phyloP scores from a whole-genome alignment of 176 grass and related monocot genomes.

The Dendrocalamus sinicus region DNA sequence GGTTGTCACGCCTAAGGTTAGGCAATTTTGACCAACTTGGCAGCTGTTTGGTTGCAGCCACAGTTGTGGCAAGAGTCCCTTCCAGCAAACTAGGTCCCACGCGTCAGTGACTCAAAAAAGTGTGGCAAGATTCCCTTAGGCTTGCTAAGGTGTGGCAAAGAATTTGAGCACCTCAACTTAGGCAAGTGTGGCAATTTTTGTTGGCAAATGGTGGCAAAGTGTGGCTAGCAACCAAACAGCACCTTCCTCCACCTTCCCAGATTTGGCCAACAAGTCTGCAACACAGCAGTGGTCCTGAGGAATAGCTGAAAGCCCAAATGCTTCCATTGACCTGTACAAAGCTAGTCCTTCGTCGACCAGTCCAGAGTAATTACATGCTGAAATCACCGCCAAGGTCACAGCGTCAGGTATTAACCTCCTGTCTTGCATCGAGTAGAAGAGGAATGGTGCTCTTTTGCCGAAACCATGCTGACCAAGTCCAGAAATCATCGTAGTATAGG shows the following conservation, averaged over 20 bases:
- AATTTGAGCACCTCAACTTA: too few species aligned
- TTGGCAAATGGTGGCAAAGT: too few species aligned
- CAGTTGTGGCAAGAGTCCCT: too few species aligned
- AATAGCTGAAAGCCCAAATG: constrained; percentile 56
- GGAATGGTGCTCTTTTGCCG: constrained; percentile 61
- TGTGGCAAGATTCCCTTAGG: too few species aligned
- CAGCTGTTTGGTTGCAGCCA: too few species aligned
- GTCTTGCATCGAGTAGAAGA: constrained; percentile 76
- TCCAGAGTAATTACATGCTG: constrained; percentile 79
- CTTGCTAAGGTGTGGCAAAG: too few species aligned
- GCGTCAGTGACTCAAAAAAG: too few species aligned
- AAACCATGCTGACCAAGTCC: constrained; percentile 81
- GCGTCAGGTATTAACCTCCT: constrained; percentile 61
- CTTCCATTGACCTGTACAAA: constrained; percentile 74
- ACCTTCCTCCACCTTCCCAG: constrained; percentile 79
- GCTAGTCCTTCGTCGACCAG: constrained; percentile 74
- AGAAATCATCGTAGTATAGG: constrained; percentile 85
- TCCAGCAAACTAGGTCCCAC: too few species aligned
- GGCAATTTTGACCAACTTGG: too few species aligned
- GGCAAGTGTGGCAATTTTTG: too few species aligned
- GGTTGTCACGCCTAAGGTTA: too few species aligned
- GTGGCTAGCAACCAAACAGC: too few species aligned
- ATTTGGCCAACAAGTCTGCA: constrained; percentile 70
- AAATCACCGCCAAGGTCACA: constrained; percentile 69
- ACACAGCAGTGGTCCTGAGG: constrained; percentile 80